phyloP scores from a whole-genome alignment of 1,284 basidiomycete species.

The Ustilago tritici region DNA sequence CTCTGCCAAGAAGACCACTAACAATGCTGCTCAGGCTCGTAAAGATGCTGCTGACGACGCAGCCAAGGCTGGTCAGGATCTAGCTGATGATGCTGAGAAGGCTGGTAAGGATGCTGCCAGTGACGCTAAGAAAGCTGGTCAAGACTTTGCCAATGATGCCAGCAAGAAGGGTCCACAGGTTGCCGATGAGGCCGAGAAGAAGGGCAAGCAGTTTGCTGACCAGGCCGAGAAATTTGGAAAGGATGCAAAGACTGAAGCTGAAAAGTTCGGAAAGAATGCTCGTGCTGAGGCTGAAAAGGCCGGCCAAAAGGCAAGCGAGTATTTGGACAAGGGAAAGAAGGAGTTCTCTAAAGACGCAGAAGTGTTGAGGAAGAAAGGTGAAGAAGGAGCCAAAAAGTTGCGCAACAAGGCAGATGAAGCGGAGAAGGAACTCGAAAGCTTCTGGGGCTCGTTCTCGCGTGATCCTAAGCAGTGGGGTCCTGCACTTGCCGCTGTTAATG shows the following conservation, averaged over 20 bases:
- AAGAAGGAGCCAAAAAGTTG: constrained; percentile 55
- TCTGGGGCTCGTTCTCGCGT: constrained; percentile 60
- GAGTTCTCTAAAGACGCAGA: constrained; percentile 50
- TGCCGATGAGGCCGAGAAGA: constrained; percentile 33
- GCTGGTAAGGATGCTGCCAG: constrained; percentile 22
- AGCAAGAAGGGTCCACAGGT: constrained; percentile 31
- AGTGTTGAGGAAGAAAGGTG: constrained; percentile 43
- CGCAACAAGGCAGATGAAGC: constrained; percentile 56
- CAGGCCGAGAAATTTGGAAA: constrained; percentile 48
- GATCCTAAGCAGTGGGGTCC: constrained; percentile 67
- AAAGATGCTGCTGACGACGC: constrained; percentile 32
- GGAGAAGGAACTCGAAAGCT: constrained; percentile 58
- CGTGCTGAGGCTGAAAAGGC: constrained; percentile 45
- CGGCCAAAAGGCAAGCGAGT: constrained; percentile 47
- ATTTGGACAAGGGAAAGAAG: constrained; percentile 47
- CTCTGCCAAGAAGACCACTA: constrained; percentile 27
- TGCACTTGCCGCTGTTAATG: constrained; percentile 65
- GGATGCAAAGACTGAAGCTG: constrained; percentile 25
- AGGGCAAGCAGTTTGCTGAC: constrained; percentile 32
- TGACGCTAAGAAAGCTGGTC: constrained; percentile 26
- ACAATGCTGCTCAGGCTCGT: constrained; percentile 26
- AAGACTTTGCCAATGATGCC: constrained; percentile 28
- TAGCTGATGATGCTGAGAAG: constrained; percentile 28
- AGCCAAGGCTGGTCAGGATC: constrained; percentile 27
- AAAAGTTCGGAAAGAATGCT: constrained; percentile 46